These are phyloP conservation scores for Didymella pinodella DNA, from an alignment of 2,329 filamentous ascomycete species.

Conservation along the genomic window DNA sequence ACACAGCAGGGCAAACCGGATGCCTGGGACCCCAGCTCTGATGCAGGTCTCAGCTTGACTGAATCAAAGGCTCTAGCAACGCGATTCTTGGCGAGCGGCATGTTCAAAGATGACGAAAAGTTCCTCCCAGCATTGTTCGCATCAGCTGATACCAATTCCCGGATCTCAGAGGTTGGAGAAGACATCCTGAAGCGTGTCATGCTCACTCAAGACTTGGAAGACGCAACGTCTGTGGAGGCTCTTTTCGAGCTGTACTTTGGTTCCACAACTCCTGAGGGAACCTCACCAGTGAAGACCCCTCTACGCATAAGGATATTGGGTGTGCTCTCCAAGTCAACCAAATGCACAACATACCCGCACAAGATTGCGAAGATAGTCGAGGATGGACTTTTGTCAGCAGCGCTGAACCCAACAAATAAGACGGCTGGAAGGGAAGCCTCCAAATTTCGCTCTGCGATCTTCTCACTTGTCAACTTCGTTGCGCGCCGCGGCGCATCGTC, in stretches of 20 bases:
- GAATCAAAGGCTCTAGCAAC: slow-evolving; percentile 75
- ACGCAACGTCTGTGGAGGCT: slow-evolving; percentile 66
- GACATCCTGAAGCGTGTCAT: slow-evolving; percentile 83
- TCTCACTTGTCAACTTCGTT: slow-evolving; percentile 87
- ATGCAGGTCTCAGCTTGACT: slow-evolving; percentile 70
- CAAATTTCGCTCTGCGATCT: slow-evolving; percentile 82
- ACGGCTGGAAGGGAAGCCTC: slow-evolving; percentile 73
- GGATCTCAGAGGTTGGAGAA: slow-evolving; percentile 83
- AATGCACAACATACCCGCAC: slow-evolving; percentile 73
- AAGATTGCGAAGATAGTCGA: slow-evolving; percentile 74
- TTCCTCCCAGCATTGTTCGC: slow-evolving; percentile 86
- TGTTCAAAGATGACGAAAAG: slow-evolving; percentile 83
- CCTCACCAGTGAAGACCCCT: slow-evolving; percentile 63
- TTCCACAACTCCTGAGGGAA: slow-evolving; percentile 51
- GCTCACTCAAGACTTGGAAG: slow-evolving; percentile 74
- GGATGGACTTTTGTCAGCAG: slow-evolving; percentile 64
- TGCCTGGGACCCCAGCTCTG: slow-evolving; percentile 69
- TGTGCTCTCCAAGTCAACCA: slow-evolving; percentile 77
- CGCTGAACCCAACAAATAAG: slow-evolving; percentile 44
- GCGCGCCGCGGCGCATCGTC: slow-evolving; percentile 73
- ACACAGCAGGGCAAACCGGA: slow-evolving; percentile 71
- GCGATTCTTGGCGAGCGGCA: slow-evolving; percentile 80
- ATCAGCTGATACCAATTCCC: slow-evolving; percentile 80
- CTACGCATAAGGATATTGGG: slow-evolving; percentile 79
- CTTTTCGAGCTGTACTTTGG: slow-evolving; percentile 78